phyloP scores from a whole-genome alignment of 2,329 filamentous ascomycete genomes.

The Bipolaris victoriae region DNA sequence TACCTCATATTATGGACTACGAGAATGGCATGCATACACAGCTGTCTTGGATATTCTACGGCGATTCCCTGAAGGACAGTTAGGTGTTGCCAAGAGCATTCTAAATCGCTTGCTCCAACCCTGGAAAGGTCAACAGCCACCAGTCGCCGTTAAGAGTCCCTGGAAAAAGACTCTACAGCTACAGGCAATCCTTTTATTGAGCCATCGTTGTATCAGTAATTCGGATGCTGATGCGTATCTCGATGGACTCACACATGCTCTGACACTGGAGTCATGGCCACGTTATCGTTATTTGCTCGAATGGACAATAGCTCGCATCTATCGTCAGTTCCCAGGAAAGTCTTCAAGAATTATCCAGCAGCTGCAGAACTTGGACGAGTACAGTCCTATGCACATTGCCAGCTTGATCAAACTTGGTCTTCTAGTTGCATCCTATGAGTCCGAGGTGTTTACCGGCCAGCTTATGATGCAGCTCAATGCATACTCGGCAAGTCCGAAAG shows the following conservation, averaged over 20 bases:
- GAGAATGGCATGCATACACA: slow-evolving; percentile 53
- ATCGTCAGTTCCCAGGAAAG: slow-evolving; percentile 44
- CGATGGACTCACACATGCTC: slow-evolving; percentile 47
- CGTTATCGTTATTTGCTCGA: slow-evolving; percentile 56
- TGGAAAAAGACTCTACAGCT: slow-evolving; percentile 59
- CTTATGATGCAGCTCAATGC: slow-evolving; percentile 53
- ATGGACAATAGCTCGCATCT: slow-evolving; percentile 56
- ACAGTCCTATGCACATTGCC: slow-evolving; percentile 56
- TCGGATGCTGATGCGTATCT: slow-evolving; percentile 43
- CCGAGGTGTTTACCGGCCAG: slow-evolving; percentile 47
- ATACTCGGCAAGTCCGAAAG: slow-evolving; percentile 56
- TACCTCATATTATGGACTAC: slow-evolving; percentile 53
- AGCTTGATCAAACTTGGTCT: slow-evolving; percentile 57
- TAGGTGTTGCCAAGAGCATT: slow-evolving; percentile 32
- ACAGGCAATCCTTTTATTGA: slow-evolving; percentile 54
- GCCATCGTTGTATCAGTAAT: slow-evolving; percentile 45
- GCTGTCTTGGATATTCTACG: slow-evolving; percentile 54
- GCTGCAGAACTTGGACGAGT: slow-evolving; percentile 51
- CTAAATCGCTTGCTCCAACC: slow-evolving; percentile 49
- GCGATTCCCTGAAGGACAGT: slow-evolving; percentile 43
- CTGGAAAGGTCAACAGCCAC: slow-evolving; percentile 53
- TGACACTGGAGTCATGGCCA: slow-evolving; percentile 56
- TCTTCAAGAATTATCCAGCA: slow-evolving; percentile 44
- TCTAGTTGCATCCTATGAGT: slow-evolving; percentile 49
- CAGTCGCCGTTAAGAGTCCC: slow-evolving; percentile 53